These are phyloP conservation scores for Neocucurbitaria cava DNA, from an alignment of 2,329 filamentous ascomycete species.

Conservation along the genomic window DNA sequence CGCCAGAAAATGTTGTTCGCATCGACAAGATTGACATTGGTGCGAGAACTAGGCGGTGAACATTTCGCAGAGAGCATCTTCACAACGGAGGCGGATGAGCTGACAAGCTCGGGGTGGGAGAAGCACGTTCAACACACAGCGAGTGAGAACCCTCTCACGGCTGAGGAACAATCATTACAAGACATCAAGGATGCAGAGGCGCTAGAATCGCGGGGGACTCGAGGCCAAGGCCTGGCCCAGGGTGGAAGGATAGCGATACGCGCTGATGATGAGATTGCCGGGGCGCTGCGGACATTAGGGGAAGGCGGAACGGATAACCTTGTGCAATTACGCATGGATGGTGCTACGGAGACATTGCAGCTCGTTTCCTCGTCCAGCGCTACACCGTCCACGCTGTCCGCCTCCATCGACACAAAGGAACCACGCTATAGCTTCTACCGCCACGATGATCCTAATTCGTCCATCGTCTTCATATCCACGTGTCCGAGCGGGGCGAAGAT, in stretches of 20 bases:
- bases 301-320: constrained; percentile 59
- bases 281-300: constrained; percentile 67
- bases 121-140: constrained; percentile 73
- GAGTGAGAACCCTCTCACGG: constrained; percentile 72
- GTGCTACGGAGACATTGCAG: constrained; percentile 71
- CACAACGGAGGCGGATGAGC: constrained; percentile 71
- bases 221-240: constrained; percentile 52
- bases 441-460: constrained; percentile 64
- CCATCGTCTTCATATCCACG: constrained; percentile 81
- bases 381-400: constrained; percentile 65
- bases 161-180: constrained; percentile 75
- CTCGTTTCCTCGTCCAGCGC: constrained; percentile 63
- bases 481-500: constrained; percentile 76
- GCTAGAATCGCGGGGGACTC: constrained; percentile 74
- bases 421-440: constrained; percentile 82
- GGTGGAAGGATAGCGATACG: constrained; percentile 56
- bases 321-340: constrained; percentile 77
- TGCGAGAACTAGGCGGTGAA: constrained; percentile 78
- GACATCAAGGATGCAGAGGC: constrained; percentile 79
- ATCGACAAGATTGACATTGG: constrained; percentile 75
- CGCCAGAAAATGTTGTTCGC: constrained; percentile 89
- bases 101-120: constrained; percentile 73
- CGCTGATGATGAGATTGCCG: constrained; percentile 68
- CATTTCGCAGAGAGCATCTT: constrained; percentile 80
- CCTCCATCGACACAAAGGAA: constrained; percentile 69